phyloP scores from a whole-genome alignment of 768 basidiomycete species.

The Asterophora lycoperdoides region DNA sequence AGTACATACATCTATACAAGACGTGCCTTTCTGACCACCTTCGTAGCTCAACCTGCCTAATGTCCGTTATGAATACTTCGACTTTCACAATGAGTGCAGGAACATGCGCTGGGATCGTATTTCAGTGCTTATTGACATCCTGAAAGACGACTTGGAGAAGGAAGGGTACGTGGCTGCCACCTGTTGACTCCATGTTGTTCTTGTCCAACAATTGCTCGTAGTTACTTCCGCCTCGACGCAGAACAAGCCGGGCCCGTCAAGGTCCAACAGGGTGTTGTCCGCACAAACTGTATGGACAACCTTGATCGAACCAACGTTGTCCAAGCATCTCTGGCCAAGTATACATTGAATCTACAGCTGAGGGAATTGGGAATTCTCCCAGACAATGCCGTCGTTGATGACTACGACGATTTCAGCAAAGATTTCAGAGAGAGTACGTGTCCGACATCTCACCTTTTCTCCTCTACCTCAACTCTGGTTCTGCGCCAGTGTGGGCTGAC shows the following conservation, averaged over 20 bases:
- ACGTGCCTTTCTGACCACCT: neutral
- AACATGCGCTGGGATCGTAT: constrained; percentile 95
- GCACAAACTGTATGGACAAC: constrained; percentile 98
- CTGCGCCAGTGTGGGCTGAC: constrained; percentile 85
- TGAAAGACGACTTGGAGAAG: constrained; percentile 63
- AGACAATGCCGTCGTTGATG: constrained; percentile 69
- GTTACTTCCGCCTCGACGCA: constrained; percentile 75
- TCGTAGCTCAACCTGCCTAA: constrained; percentile 56
- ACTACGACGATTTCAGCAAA: constrained; percentile 72
- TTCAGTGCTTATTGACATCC: constrained; percentile 68
- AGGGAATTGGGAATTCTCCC: constrained; percentile 67
- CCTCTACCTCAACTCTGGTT: constrained; percentile 3
- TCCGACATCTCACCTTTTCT: neutral
- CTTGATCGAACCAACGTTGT: constrained; percentile 96
- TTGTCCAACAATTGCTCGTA: constrained; percentile 23
- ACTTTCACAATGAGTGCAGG: constrained; percentile 95
- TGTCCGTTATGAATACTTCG: constrained; percentile 90
- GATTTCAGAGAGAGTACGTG: constrained; percentile 85
- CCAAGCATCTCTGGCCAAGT: constrained; percentile 87
- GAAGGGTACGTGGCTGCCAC: constrained; percentile 51
- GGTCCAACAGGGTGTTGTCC: constrained; percentile 71
- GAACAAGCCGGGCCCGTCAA: constrained; percentile 41
- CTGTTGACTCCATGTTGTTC: neutral
- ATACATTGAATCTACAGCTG: constrained; percentile 77
- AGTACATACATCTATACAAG: constrained; percentile 10